phyloP scores from a whole-genome alignment of 1,139 yeast genomes.

The Saccharomyces hybrid region DNA sequence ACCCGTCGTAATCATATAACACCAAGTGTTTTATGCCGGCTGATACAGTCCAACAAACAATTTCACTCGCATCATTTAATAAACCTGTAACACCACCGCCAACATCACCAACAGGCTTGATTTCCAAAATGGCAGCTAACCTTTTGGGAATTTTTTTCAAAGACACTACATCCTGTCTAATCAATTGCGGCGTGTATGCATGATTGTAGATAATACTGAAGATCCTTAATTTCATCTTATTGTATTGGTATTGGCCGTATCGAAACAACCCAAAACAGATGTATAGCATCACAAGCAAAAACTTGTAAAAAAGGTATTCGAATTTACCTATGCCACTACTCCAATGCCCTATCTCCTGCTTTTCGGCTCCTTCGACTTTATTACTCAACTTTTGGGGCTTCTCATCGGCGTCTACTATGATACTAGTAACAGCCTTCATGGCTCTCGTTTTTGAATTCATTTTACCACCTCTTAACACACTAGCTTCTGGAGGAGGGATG shows the following conservation, averaged over 20 bases:
- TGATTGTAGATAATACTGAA: slow-evolving; percentile 68
- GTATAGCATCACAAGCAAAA: slow-evolving; percentile 46
- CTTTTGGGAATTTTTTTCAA: slow-evolving; percentile 71
- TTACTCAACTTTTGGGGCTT: slow-evolving; percentile 2
- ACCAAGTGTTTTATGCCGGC: slow-evolving; percentile 69
- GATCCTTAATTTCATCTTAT: slow-evolving; percentile 50
- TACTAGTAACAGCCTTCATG: slow-evolving; percentile 18
- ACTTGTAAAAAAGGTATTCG: slow-evolving; percentile 33
- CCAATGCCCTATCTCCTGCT: slow-evolving; percentile 3
- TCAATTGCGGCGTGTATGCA: slow-evolving; percentile 75
- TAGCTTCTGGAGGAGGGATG: slow-evolving; percentile 20
- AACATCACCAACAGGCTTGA: slow-evolving; percentile 68
- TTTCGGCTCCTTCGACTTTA: slow-evolving; percentile 3
- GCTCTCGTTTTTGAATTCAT: slow-evolving; percentile 13
- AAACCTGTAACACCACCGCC: slow-evolving; percentile 85
- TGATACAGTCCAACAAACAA: slow-evolving; percentile 81
- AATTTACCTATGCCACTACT: slow-evolving; percentile 9
- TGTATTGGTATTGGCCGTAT: slow-evolving; percentile 45
- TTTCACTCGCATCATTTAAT: slow-evolving; percentile 65
- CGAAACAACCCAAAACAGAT: slow-evolving; percentile 50
- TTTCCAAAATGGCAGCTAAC: slow-evolving; percentile 62
- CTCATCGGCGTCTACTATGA: slow-evolving; percentile 8
- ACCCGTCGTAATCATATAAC: slow-evolving; percentile 75
- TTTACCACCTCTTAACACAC: slow-evolving; percentile 9
- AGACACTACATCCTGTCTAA: slow-evolving; percentile 71